Evolutionary conservation across 768 basidiomycete genomes (phyloP).

Genomic region (Auricularia cornea): DNA sequence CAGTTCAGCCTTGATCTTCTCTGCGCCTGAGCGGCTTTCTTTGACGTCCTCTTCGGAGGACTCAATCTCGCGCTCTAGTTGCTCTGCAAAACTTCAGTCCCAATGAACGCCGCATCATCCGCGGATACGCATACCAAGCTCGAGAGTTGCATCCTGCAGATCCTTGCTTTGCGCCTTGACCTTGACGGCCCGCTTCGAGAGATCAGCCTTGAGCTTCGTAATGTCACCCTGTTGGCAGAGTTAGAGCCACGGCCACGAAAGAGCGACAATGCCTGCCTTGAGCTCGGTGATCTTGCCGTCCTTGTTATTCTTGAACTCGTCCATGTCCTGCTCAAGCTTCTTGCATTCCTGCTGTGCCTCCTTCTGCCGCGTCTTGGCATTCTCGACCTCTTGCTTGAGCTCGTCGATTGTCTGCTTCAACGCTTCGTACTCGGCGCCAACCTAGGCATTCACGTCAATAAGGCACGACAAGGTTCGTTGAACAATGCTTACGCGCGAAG

Average conservation of each 20-base stretch:
- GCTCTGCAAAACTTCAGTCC: slow-evolving; percentile 62
- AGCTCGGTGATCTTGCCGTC: slow-evolving; percentile 93
- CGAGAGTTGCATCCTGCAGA: slow-evolving; percentile 75
- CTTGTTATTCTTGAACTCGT: slow-evolving; percentile 97
- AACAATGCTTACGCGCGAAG: slow-evolving; percentile 56
- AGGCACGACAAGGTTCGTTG: neutral
- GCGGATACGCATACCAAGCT: slow-evolving; percentile 72
- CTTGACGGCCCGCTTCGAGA: slow-evolving; percentile 71
- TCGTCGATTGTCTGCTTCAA: slow-evolving; percentile 55
- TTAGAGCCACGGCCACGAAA: neutral
- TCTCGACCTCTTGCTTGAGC: slow-evolving; percentile 48
- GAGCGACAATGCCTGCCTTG: slow-evolving; percentile 46
- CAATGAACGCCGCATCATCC: too few relatives aligned
- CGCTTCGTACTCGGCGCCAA: slow-evolving; percentile 70
- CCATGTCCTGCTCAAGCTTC: slow-evolving; percentile 93
- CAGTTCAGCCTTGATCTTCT: slow-evolving; percentile 54
- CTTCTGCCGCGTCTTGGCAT: slow-evolving; percentile 69
- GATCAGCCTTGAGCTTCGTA: slow-evolving; percentile 64
- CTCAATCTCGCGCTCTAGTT: slow-evolving; percentile 68
- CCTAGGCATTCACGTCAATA: slow-evolving; percentile 34
- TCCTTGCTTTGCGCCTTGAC: slow-evolving; percentile 89
- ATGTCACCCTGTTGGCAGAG: slow-evolving; percentile 54
- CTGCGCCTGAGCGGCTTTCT: slow-evolving; percentile 39
- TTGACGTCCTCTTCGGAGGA: slow-evolving; percentile 28
- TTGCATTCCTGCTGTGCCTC: slow-evolving; percentile 67